Evolutionary conservation across 1,139 yeast species (phyloP), one percentile per base, ranked within the genome.

Genomic region (Kodamaea plutei): DNA sequence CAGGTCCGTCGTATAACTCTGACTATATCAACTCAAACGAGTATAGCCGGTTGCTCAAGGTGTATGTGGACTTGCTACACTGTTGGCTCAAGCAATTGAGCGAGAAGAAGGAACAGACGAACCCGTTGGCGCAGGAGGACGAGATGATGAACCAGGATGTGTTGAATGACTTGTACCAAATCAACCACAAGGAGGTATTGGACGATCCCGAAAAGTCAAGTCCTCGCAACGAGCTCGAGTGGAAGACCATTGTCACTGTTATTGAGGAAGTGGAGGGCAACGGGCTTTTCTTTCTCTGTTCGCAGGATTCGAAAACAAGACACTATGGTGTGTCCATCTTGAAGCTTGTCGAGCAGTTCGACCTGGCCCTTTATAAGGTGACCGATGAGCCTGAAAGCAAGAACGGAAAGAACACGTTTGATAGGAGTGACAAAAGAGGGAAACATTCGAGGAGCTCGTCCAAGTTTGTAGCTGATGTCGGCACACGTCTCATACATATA

Each of bases 251-350:
- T 24, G 79, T 85, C 44, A 82, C 95, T 0, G 80, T 84, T 0
- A 80, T 89, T 30, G 97, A 91, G 54, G 96, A 89, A 43, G 84
- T 89, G 6, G 98, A 93, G 58, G 97, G 98, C 0, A 87, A 89
- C 50, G 99, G 96, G 0, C 59, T 93, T 23, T 91, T 85, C 52
- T 91, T 93, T 50, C 63, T 93, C 18, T 87, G 96, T 48, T 84
- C 95, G 2, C 95, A 87, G 48, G 96, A 88, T 46, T 71, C 84
- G 20, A 69, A 73, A 23, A 72, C 85, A 9, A 68, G 98, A 33
- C 78, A 77, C 38, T 61, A 79, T 35, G 97, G 95, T 1, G 67
- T 89, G 4, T 71, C 80, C 11, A 78, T 93, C 7, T 56, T 93
- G 36, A 72, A 79, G 43, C 65, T 88, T 12, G 85, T 87, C 2